phyloP scores from a whole-genome alignment of 139 green algal species.

The Asterochloris sp. region DNA sequence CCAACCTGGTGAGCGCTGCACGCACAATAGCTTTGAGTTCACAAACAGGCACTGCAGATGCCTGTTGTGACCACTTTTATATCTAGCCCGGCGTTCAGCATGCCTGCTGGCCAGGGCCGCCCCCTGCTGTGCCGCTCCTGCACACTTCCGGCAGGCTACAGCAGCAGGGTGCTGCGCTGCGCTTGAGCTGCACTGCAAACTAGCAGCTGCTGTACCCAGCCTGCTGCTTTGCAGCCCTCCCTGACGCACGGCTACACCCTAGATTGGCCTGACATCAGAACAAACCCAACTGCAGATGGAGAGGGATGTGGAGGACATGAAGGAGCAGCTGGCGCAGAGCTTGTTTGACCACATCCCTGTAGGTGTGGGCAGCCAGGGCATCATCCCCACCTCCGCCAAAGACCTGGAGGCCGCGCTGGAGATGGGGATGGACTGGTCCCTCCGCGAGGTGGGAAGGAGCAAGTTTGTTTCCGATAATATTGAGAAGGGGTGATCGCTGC shows the following conservation, averaged over 20 bases:
- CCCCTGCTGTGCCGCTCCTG: no score
- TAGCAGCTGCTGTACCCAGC: no score
- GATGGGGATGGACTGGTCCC: conserved; percentile 87
- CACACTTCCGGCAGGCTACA: no score
- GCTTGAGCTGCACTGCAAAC: no score
- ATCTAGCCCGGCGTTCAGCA: no score
- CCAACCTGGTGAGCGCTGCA: conserved; percentile 64
- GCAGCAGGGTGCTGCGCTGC: no score
- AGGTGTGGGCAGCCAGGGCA: conserved; percentile 80
- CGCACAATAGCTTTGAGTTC: no score
- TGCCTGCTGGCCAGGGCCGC: no score
- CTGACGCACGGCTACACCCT: not conserved
- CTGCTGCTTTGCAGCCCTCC: not conserved
- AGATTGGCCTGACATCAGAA: not conserved
- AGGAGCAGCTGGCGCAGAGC: conserved; percentile 79
- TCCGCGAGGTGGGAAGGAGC: conserved; percentile 40
- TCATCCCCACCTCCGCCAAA: conserved; percentile 76
- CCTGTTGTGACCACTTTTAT: no score
- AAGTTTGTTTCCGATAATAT: no score
- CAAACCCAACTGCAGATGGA: conserved; percentile 32
- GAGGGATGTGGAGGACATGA: conserved; percentile 61
- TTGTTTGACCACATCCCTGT: conserved; percentile 95
- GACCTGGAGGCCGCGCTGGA: conserved; percentile 81
- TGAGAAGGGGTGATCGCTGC: no score
- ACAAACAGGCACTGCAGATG: no score